Base-by-base conservation (phyloP, 805 yeast genomes). In the Yueomyces sp. region DNA sequence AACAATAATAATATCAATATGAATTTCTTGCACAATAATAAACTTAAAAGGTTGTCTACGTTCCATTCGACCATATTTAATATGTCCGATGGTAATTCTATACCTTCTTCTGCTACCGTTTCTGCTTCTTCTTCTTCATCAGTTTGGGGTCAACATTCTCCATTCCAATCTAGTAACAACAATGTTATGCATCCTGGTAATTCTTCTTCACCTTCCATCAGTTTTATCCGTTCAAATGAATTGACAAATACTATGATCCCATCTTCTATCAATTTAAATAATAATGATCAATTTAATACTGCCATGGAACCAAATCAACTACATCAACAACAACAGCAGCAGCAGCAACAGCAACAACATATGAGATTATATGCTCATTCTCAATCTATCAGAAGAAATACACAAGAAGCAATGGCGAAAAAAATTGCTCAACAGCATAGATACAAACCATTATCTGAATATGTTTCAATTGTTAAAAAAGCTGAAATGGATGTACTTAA, bases 401-500 rank as follows among this genome's bases (percentile, higher is more conserved):
- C 56, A 4, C 61, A 56, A 44, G 65, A 59, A 41, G 43, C 50
- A n/a, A 48, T 58, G n/a, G 57, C 63, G 5, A 57, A 57, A 39
- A 45, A 49, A 19, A 53, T 58, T 27, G 65, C 65, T 2, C 51
- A 54, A 42, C 49, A 53, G 45, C 53, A 42, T 44, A 49, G 64
- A 7, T 53, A 62, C 30, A 53, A 61, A 4, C 69, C 77, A 1
- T 56, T 74, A 5, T 51, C 64, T 3, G 70, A 69, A 30, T 62
- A 72, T 44, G 76, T 77, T 0, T 47, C 60, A 2, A 60, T 66
- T 31, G 67, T 74, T n/a, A 66, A 66, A 47, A 60, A 60, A n/a
- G 56, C 70, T 12, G 79, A 73, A 46, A 46, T 55, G 38, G 52
- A 57, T 3, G 56, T 54, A 28, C 43, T 56, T n/a, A 54, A 56